These are phyloP conservation scores for Pseudonitzschia pungens DNA, from an alignment of 108 stramenopile species.

Conservation along the genomic window DNA sequence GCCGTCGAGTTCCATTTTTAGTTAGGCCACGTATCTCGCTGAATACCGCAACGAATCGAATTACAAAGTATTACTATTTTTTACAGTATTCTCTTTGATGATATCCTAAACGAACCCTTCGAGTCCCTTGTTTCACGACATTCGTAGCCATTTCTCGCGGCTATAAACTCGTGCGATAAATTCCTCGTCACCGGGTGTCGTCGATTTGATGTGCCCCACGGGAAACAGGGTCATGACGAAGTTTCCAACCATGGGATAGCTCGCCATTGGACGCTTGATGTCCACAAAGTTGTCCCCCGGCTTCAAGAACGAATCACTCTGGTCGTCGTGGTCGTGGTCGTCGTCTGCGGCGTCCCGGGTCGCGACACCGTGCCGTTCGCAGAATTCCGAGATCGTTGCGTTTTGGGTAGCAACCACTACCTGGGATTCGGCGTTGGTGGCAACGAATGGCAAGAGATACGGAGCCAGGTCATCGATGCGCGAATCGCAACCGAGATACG, in stretches of 20 bases:
- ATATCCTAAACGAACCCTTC: too few relatives aligned
- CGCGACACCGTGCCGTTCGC: conserved; percentile 52
- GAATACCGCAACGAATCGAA: too few relatives aligned
- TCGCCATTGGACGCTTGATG: conserved; percentile 31
- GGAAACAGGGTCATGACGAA: conserved; percentile 74
- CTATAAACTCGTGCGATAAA: conserved; percentile 49
- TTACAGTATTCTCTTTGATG: neutral
- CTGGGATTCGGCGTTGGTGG: conserved; percentile 77
- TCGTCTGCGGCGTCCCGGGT: conserved; percentile 40
- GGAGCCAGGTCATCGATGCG: conserved; percentile 62
- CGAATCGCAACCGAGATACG: conserved; percentile 52
- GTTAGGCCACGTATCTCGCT: too few relatives aligned
- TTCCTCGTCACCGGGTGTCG: conserved; percentile 70
- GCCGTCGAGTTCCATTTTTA: too few relatives aligned
- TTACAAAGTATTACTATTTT: neutral
- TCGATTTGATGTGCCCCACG: conserved; percentile 84
- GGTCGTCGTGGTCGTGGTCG: too few relatives aligned
- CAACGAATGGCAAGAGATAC: conserved; percentile 62
- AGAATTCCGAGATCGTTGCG: conserved; percentile 29
- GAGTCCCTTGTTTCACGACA: too few relatives aligned
- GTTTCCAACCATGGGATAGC: conserved; percentile 74
- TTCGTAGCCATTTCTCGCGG: conserved; percentile 70
- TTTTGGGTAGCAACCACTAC: conserved; percentile 57
- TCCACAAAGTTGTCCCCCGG: conserved; percentile 50
- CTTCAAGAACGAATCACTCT: neutral